A percentile compares a stretch with the other conserved stretches of the same genome.
phyloP scores from a whole-genome alignment of 2,329 filamentous ascomycete genomes.

The Fusarium chlamydosporum region DNA sequence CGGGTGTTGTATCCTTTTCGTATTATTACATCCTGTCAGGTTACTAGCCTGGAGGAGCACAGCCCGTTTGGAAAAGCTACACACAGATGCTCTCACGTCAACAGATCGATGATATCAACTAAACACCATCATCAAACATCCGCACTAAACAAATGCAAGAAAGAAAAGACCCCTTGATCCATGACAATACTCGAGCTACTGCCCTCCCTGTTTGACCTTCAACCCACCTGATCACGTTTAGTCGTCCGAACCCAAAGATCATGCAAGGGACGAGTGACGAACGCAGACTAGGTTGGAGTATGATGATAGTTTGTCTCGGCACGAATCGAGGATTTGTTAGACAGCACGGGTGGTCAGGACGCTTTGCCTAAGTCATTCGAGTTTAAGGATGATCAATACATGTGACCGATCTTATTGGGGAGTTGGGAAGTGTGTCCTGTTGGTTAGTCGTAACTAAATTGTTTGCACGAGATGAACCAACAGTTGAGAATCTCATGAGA shows the following conservation, averaged over 20 bases:
- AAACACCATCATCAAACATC: background rate
- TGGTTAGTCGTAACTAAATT: background rate
- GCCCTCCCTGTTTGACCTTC: background rate
- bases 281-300: background rate
- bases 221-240: background rate
- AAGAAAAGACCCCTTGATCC: background rate
- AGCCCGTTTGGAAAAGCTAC: background rate
- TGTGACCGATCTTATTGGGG: background rate
- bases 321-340: background rate
- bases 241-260: background rate
- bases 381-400: background rate
- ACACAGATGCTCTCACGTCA: background rate
- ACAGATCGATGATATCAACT: background rate
- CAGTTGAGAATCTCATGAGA: background rate
- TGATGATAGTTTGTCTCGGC: conserved; percentile 2
- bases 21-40: no score
- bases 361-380: no score
- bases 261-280: conserved; percentile 24
- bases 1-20: background rate
- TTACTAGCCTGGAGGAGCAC: no score
- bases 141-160: background rate
- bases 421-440: background rate
- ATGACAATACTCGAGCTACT: background rate
- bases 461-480: background rate
- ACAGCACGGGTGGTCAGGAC: background rate